Evolutionary conservation across 176 grass and related monocot species (phyloP), one percentile per base, ranked within the genome.

Genomic region (Oryza coarctata): DNA sequence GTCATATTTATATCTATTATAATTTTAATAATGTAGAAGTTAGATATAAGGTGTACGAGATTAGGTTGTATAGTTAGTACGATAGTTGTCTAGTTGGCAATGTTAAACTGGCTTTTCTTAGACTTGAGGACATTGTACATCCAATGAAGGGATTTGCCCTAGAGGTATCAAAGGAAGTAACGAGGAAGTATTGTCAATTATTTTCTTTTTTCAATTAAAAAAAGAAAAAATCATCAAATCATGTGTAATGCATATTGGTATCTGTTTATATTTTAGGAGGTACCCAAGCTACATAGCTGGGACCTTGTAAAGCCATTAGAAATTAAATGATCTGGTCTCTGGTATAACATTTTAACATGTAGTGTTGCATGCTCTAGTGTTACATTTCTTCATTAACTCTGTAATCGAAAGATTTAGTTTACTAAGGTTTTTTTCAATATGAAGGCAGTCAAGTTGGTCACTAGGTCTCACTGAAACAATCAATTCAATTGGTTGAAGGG

Each of bases 401-500:
- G 68, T 34, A 15, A n/a, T 63, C 47, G 15, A 36, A 70, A 39
- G 33, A 30, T n/a, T 72, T 39, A 1, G 43, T 70, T 81, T 33
- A 70, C n/a, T 76, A 49, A 75, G 72, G 38, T 57, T 44, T 65
- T 20, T 81, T 85, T 55, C 33, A 65, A 81, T 85, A 43, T 89
- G 85, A 88, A 98, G 92, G 90, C 40, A 98, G 92, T 86, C 71
- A 93, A 72, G 88, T 94, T 90, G 95, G 95, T 79, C 75, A 98
- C 14, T 98, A 92, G 95, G 90, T 94, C 35, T 86, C 84, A 11
- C 67, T 98, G 70, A 75, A 91, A 64, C 92, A 94, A 75, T 49
- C 73, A 1, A 23, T 98, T 86, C 73, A 89, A 79, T 73, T 98
- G 62, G 87, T 84, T 93, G 60, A 71, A 79, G 95, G 95, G 79